Evolutionary conservation across 1,139 yeast species (phyloP).

Genomic region (Hyphopichia buzzinii): DNA sequence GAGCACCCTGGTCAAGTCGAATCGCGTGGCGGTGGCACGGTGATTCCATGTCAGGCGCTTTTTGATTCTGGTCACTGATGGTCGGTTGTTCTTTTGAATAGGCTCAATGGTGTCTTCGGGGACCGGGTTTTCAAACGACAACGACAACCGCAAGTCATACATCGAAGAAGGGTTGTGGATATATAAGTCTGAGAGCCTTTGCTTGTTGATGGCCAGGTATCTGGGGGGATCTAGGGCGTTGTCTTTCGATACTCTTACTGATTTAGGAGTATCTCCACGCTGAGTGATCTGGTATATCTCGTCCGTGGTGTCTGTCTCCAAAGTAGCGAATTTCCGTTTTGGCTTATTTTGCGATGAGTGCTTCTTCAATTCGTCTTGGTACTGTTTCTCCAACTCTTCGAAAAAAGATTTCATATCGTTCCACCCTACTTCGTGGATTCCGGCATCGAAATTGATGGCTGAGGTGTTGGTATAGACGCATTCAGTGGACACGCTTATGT

Average conservation of each 20-base stretch:
- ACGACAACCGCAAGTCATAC: conserved; percentile 73
- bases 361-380: conserved; percentile 40
- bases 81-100: conserved; percentile 36
- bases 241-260: conserved; percentile 65
- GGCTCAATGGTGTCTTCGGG: conserved; percentile 51
- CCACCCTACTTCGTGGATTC: conserved; percentile 67
- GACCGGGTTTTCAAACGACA: conserved; percentile 75
- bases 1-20: conserved; percentile 66
- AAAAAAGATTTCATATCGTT: conserved; percentile 57
- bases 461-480: conserved; percentile 59
- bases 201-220: conserved; percentile 68
- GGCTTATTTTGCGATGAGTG: conserved; percentile 20
- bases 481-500: conserved; percentile 75
- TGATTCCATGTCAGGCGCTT: conserved; percentile 64
- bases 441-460: conserved; percentile 64
- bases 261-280: conserved; percentile 55
- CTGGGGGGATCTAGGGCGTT: conserved; percentile 58
- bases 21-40: conserved; percentile 64
- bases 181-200: conserved; percentile 66
- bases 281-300: conserved; percentile 35
- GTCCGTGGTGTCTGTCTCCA: conserved; percentile 45
- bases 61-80: conserved; percentile 58
- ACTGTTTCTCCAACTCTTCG: conserved; percentile 49
- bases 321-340: conserved; percentile 37
- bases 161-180: conserved; percentile 74